Evolutionary conservation across 1,284 basidiomycete genomes (phyloP).

Genomic region (Exobasidium cylindrosporum): DNA sequence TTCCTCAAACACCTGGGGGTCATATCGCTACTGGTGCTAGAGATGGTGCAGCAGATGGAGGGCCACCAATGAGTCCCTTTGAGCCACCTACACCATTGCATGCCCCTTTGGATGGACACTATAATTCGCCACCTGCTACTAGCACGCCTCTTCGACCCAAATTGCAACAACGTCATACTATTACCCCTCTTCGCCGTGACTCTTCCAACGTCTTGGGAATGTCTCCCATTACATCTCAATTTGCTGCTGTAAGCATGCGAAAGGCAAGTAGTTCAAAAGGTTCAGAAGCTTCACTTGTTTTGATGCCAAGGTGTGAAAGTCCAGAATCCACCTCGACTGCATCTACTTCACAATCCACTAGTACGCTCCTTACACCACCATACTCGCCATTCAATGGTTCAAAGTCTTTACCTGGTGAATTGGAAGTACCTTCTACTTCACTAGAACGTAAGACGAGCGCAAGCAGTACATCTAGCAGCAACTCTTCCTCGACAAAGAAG

Average conservation of each 20-base stretch:
- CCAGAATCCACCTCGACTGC: conserved; percentile 7
- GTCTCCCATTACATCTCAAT: conserved; percentile 38
- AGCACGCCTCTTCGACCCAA: conserved; percentile 5
- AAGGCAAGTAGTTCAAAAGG: conserved; percentile 1
- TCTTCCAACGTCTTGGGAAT: conserved; percentile 29
- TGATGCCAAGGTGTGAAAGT: background rate
- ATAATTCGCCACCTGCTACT: background rate
- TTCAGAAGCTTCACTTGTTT: background rate
- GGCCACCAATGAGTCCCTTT: conserved; percentile 40
- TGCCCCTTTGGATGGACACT: background rate
- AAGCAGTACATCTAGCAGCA: conserved; percentile 29
- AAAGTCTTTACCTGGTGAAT: conserved; percentile 20
- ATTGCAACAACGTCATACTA: conserved; percentile 12
- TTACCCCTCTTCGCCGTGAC: conserved; percentile 14
- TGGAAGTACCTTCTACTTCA: conserved; percentile 19
- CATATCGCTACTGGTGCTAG: conserved; percentile 37
- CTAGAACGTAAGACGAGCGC: background rate
- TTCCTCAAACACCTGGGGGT: conserved; percentile 43
- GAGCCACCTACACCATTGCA: conserved; percentile 43
- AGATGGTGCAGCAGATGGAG: conserved; percentile 43
- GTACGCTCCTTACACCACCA: conserved; percentile 30
- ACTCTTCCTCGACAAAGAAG: conserved; percentile 24
- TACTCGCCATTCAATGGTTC: conserved; percentile 29
- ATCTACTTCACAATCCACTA: conserved; percentile 6
- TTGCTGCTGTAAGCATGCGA: conserved; percentile 34